Conservation (phyloP, 2,329 filamentous ascomycete species). For the Cadophora gregata region DNA sequence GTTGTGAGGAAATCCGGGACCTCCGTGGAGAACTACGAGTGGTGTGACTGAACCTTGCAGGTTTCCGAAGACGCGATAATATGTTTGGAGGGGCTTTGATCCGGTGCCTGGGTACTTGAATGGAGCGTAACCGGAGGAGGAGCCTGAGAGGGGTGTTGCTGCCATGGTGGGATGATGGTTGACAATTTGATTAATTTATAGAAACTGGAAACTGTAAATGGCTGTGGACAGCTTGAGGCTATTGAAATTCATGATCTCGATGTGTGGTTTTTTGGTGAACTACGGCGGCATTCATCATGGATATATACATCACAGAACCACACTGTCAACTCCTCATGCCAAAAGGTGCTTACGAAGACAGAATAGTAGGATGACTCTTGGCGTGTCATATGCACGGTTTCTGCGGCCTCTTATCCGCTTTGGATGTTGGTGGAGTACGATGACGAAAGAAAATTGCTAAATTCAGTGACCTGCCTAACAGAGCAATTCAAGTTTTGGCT, state of each 20-base stretch:
- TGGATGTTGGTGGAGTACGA: background rate
- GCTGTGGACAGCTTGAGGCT: background rate
- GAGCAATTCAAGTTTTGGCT: slow-evolving; percentile 2
- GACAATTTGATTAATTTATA: background rate
- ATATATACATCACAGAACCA: background rate
- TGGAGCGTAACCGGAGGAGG: background rate
- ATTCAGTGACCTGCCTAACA: background rate
- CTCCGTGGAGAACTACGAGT: slow-evolving; percentile 52
- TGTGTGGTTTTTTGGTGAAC: background rate
- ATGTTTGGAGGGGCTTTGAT: background rate
- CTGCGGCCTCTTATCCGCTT: too few relatives aligned
- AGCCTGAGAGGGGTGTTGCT: background rate
- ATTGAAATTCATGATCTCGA: background rate
- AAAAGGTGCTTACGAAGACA: slow-evolving; percentile 5
- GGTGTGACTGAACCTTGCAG: slow-evolving; percentile 25
- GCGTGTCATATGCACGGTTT: background rate
- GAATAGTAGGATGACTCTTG: background rate
- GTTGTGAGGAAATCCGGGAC: slow-evolving; percentile 53
- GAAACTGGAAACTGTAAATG: background rate
- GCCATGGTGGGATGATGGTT: background rate
- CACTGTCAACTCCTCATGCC: background rate
- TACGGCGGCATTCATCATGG: background rate
- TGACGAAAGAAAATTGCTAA: background rate
- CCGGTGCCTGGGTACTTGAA: background rate
- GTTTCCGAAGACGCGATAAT: background rate